Evolutionary conservation across 2,329 filamentous ascomycete species (phyloP).

Genomic region (Trichoderma guizhouense): DNA sequence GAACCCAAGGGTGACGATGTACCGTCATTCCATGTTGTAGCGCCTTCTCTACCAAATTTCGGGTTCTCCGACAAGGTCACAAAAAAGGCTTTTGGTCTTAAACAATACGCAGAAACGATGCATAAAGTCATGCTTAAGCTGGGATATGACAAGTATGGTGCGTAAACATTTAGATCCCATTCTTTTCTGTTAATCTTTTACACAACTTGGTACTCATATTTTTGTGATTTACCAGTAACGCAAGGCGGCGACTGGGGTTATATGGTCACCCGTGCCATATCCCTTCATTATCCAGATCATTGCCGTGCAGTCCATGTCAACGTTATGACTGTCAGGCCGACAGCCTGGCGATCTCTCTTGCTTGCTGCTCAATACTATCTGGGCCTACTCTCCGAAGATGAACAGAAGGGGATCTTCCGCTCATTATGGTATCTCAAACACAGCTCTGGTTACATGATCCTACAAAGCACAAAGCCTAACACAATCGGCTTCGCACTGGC

Average conservation of each 20-base stretch:
- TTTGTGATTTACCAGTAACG: conserved; percentile 31
- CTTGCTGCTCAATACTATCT: conserved; percentile 54
- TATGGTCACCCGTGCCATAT: conserved; percentile 61
- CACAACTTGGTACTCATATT: not conserved
- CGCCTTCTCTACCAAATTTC: conserved; percentile 57
- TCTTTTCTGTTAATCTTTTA: not conserved
- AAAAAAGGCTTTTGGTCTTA: conserved; percentile 31
- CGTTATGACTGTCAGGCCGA: conserved; percentile 34
- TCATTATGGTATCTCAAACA: conserved; percentile 55
- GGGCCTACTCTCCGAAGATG: conserved; percentile 43
- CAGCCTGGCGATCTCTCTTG: conserved; percentile 46
- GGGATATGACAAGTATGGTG: conserved; percentile 48
- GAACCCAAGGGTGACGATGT: conserved; percentile 26
- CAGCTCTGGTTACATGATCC: conserved; percentile 38
- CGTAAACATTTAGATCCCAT: not conserved
- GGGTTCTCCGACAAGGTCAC: conserved; percentile 32
- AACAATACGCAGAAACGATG: conserved; percentile 50
- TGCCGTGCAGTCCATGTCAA: conserved; percentile 55
- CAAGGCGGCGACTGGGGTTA: conserved; percentile 72
- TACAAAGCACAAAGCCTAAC: conserved; percentile 63
- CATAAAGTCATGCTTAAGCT: conserved; percentile 67
- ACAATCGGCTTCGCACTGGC: conserved; percentile 67
- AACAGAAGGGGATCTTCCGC: conserved; percentile 46
- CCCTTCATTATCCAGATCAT: conserved; percentile 52
- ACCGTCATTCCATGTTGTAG: conserved; percentile 53